Percentiles rank a stretch among this genome's conserved stretches.
phyloP scores from a whole-genome alignment of 306 rosid species.

The Hippophae rhamnoides region DNA sequence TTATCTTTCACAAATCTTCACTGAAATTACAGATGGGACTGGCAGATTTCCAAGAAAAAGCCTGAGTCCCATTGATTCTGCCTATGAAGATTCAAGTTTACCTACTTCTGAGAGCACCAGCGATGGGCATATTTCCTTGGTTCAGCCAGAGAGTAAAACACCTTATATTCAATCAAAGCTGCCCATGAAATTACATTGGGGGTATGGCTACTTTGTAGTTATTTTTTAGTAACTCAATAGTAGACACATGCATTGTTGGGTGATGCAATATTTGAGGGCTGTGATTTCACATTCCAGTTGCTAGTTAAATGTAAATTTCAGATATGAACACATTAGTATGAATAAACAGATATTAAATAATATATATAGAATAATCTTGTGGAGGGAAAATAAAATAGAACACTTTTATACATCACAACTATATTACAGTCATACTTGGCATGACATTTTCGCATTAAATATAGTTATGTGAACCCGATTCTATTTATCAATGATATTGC shows the following conservation, averaged over 20 bases:
- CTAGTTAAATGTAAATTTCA: background rate
- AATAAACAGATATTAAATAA: background rate
- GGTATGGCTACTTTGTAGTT: slow-evolving; percentile 28
- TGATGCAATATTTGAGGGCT: background rate
- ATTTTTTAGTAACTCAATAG: background rate
- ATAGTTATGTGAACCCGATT: no score
- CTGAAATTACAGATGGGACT: slow-evolving; percentile 17
- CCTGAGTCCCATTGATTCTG: slow-evolving; percentile 10
- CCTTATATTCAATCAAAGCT: slow-evolving; percentile 26
- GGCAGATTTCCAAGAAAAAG: slow-evolving; percentile 20
- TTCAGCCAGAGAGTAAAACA: slow-evolving; percentile 14
- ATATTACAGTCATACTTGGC: no score
- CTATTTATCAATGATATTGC: no score
- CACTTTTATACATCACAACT: no score
- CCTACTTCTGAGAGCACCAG: slow-evolving; percentile 16
- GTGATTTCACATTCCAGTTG: background rate
- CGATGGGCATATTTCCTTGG: slow-evolving; percentile 11
- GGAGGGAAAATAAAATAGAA: no score
- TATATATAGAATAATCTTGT: no score
- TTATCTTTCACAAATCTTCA: background rate
- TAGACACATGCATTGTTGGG: background rate
- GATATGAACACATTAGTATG: background rate
- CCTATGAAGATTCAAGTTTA: slow-evolving; percentile 20
- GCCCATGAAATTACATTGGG: slow-evolving; percentile 66
- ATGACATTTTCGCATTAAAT: no score